A percentile compares a stretch with the other conserved stretches of the same genome.
These are phyloP conservation scores for Pyrus pyrifolia DNA, from an alignment of 306 rosid species.

Conservation along the genomic window DNA sequence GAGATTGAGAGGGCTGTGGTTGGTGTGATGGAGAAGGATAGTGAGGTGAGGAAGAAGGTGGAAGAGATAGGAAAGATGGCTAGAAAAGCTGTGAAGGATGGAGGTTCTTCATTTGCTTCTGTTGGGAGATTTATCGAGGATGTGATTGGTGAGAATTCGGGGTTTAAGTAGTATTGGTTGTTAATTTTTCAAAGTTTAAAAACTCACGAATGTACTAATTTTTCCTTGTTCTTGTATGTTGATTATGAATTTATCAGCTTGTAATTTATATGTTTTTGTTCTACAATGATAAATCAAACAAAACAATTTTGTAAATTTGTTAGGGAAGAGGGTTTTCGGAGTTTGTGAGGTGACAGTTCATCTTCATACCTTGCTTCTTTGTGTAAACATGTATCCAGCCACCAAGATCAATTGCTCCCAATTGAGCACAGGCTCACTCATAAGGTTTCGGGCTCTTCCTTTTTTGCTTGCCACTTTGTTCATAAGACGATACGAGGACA, in stretches of 20 bases:
- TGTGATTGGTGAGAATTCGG: neutral
- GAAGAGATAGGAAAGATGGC: conserved; percentile 30
- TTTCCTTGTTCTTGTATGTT: neutral
- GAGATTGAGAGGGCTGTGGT: conserved; percentile 39
- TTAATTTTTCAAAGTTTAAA: no score
- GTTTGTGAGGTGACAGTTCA: conserved; percentile 37
- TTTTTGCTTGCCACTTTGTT: conserved; percentile 46
- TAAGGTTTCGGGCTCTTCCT: conserved; percentile 40
- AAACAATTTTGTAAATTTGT: no score
- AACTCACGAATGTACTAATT: no score
- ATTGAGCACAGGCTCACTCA: conserved; percentile 54
- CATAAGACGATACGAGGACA: conserved; percentile 49
- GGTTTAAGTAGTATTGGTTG: neutral
- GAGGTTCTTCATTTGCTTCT: conserved; percentile 29
- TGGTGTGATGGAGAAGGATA: conserved; percentile 27
- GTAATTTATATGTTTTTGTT: no score
- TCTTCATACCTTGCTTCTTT: conserved; percentile 38
- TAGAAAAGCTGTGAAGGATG: conserved; percentile 24
- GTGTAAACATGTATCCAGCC: conserved; percentile 44
- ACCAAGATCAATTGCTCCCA: conserved; percentile 61
- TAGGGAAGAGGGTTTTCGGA: no score
- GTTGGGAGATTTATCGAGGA: neutral
- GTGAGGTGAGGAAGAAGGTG: conserved; percentile 31
- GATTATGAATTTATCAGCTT: neutral
- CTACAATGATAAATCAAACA: no score